phyloP scores from a whole-genome alignment of 2,329 filamentous ascomycete species.

The Ustulina deusta region DNA sequence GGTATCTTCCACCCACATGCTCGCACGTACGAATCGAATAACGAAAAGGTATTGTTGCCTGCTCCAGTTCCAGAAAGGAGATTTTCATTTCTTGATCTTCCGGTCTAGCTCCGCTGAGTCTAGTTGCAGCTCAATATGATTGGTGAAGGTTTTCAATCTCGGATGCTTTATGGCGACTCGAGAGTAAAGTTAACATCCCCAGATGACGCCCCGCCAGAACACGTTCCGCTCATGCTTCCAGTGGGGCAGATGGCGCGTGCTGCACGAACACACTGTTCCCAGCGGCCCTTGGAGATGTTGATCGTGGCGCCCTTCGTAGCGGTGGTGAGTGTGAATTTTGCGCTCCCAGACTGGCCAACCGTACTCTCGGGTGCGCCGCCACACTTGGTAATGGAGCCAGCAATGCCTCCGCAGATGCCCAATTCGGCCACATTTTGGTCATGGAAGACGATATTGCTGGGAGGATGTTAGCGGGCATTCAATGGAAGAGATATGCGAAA shows the following conservation, averaged over 20 bases:
- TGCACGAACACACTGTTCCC: conserved; percentile 67
- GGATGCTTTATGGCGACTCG: conserved; percentile 43
- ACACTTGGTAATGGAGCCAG: conserved; percentile 60
- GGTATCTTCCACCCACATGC: conserved; percentile 36
- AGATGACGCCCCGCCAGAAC: conserved; percentile 60
- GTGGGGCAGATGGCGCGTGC: conserved; percentile 64
- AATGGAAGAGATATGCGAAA: neutral
- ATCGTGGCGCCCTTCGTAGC: conserved; percentile 60
- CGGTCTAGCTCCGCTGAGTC: neutral
- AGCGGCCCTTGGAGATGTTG: conserved; percentile 64
- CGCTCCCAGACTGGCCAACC: conserved; percentile 60
- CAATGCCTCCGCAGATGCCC: conserved; percentile 64
- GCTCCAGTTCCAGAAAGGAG: conserved; percentile 40
- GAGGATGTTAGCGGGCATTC: conserved; percentile 34
- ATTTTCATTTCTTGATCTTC: conserved; percentile 8
- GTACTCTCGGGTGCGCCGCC: conserved; percentile 59
- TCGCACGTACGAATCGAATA: conserved; percentile 38
- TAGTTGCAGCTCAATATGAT: conserved; percentile 4
- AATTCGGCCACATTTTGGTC: conserved; percentile 63
- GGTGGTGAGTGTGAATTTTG: conserved; percentile 60
- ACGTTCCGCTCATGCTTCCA: conserved; percentile 61
- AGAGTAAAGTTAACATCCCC: conserved; percentile 61
- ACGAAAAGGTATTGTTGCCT: conserved; percentile 20
- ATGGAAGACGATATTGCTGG: conserved; percentile 60
- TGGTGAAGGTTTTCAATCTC: conserved; percentile 20